Percentiles rank a stretch among this genome's conserved stretches.
Conservation (phyloP, 2,329 filamentous ascomycete genomes). For the Coleophoma eucalyptorum region DNA sequence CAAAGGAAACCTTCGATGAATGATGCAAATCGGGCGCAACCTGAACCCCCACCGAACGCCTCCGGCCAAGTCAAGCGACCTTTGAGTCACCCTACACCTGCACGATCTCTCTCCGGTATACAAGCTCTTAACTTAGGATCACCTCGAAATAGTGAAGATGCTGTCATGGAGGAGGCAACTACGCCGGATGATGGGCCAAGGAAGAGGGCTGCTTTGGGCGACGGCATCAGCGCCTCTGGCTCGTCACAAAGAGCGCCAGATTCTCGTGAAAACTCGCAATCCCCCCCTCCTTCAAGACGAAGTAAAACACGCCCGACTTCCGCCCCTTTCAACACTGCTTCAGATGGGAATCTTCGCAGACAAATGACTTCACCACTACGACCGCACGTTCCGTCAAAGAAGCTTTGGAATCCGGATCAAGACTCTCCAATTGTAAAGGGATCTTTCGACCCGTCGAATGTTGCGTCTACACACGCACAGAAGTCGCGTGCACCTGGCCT, state of each 20-base stretch:
- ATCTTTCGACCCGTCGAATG: constrained; percentile 21
- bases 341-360: constrained; percentile 8
- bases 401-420: constrained; percentile 22
- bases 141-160: constrained; percentile 11
- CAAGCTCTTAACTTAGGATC: constrained; percentile 15
- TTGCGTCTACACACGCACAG: constrained; percentile 18
- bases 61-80: constrained; percentile 11
- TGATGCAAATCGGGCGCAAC: constrained; percentile 6
- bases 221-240: constrained; percentile 22
- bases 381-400: constrained; percentile 12
- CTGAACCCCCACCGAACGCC: constrained; percentile 6
- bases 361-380: constrained; percentile 5
- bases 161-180: constrained; percentile 11
- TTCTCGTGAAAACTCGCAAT: constrained; percentile 12
- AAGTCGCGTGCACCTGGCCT: constrained; percentile 13
- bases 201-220: constrained; percentile 21
- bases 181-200: constrained; percentile 12
- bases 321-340: constrained; percentile 6
- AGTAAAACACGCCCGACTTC: constrained; percentile 17
- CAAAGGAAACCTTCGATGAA: constrained; percentile 9
- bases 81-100: constrained; percentile 2
- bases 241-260: constrained; percentile 8
- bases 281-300: constrained; percentile 15
- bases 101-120: constrained; percentile 12
- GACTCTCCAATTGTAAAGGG: constrained; percentile 12